phyloP scores from a whole-genome alignment of 768 basidiomycete species.

The button mushroom (Agaricus bisporus) region DNA sequence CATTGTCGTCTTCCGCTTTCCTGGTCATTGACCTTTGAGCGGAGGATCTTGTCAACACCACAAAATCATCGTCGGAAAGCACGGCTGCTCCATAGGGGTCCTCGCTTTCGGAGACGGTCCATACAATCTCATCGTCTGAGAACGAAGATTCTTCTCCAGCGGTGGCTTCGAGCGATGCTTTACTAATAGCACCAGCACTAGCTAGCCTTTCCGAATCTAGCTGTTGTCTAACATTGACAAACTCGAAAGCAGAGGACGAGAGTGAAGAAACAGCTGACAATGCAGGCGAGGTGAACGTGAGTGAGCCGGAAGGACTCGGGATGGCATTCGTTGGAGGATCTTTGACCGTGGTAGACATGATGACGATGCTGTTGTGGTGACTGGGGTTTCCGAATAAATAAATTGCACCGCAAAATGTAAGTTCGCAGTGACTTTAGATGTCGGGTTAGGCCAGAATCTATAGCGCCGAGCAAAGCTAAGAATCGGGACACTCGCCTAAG shows the following conservation, averaged over 20 bases:
- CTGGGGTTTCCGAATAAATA: no score
- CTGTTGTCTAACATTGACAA: conserved; percentile 16
- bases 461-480: no score
- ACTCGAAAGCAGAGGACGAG: conserved; percentile 25
- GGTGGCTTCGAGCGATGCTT: background rate
- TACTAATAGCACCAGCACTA: background rate
- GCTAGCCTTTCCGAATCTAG: background rate
- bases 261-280: conserved; percentile 20
- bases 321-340: background rate
- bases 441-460: no score
- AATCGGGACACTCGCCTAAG: background rate
- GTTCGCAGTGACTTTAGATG: no score
- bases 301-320: conserved; percentile 10
- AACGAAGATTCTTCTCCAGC: conserved; percentile 10
- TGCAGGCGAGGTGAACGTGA: conserved; percentile 14
- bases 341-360: conserved; percentile 7
- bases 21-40: background rate
- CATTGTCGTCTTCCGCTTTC: background rate
- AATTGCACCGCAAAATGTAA: no score
- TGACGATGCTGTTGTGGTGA: no score
- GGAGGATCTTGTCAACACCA: conserved; percentile 30
- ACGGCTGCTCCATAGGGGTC: conserved; percentile 16
- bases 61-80: conserved; percentile 45
- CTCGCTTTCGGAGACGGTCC: conserved; percentile 32
- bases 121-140: conserved; percentile 56